Percentiles rank a stretch among this genome's conserved stretches.
Evolutionary conservation across 305 asterid genomes (phyloP).

Genomic region (Fraxinus angustifolia): DNA sequence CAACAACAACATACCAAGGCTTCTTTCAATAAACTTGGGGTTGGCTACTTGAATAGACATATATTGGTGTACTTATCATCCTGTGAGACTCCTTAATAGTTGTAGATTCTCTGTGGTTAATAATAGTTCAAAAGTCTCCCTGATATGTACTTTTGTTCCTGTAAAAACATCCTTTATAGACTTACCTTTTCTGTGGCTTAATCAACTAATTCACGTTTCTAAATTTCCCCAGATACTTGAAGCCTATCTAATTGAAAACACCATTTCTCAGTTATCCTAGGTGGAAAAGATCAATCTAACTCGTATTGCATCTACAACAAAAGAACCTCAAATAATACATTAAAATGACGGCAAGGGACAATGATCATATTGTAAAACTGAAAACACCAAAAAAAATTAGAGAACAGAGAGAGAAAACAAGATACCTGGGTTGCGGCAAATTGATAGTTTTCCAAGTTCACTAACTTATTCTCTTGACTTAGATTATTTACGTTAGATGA

Average conservation of each 20-base stretch:
- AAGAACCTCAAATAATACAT: not conserved
- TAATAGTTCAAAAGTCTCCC: not conserved
- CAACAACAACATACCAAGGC: not conserved
- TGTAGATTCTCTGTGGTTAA: not conserved
- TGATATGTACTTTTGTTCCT: not conserved
- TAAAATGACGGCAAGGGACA: not conserved
- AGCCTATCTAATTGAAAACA: not conserved
- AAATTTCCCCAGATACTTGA: not conserved
- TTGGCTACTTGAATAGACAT: not conserved
- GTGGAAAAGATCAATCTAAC: not conserved
- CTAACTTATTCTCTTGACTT: constrained; percentile 3
- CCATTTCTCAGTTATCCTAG: not conserved
- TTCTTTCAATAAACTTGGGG: not conserved
- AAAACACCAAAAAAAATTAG: not conserved
- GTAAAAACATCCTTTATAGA: not conserved
- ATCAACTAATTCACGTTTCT: not conserved
- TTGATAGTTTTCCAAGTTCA: constrained; percentile 13
- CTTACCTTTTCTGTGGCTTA: not conserved
- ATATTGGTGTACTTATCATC: not conserved
- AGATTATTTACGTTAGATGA: not conserved
- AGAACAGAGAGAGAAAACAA: not conserved
- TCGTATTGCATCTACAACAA: not conserved
- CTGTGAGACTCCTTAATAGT: not conserved
- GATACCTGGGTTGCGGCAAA: not conserved
- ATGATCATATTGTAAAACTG: not conserved